Conservation (phyloP, 2,329 filamentous ascomycete species). For the Beauveria sp. region DNA sequence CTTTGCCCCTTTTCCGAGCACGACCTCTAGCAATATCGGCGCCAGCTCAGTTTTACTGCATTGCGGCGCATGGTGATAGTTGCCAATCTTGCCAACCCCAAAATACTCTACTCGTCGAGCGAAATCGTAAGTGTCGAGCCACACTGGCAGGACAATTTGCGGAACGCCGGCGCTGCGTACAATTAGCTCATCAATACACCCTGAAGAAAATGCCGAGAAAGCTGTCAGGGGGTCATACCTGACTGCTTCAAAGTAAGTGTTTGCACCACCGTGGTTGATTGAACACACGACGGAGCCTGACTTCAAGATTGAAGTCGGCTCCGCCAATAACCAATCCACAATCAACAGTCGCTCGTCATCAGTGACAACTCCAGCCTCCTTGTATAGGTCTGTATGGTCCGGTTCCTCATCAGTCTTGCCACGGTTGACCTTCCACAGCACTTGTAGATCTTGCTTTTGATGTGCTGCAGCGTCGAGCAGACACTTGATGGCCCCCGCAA, state of each 20-base stretch:
- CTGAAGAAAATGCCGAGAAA: not conserved
- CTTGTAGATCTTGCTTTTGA: not conserved
- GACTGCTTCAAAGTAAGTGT: conserved; percentile 36
- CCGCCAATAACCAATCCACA: conserved; percentile 23
- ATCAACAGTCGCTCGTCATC: conserved; percentile 16
- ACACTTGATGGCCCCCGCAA: conserved; percentile 19
- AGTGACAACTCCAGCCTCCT: conserved; percentile 8
- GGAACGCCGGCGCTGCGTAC: conserved; percentile 30
- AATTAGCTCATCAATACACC: not conserved
- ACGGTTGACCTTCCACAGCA: conserved; percentile 26
- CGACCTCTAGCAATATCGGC: not conserved
- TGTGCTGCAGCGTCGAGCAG: not conserved
- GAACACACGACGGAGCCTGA: conserved; percentile 26
- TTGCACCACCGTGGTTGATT: conserved; percentile 34
- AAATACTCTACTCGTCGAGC: conserved; percentile 33
- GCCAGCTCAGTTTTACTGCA: not conserved
- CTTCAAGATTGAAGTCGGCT: conserved; percentile 26
- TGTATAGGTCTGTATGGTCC: conserved; percentile 14
- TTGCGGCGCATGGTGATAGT: conserved; percentile 15
- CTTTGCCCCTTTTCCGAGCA: not conserved
- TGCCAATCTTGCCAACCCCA: conserved; percentile 31
- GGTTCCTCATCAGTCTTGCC: conserved; percentile 4
- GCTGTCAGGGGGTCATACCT: conserved; percentile 22
- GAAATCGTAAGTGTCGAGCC: conserved; percentile 37
- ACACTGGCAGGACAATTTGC: conserved; percentile 36